These are phyloP conservation scores for Candida dajiaensis DNA, from an alignment of 805 yeast species.

Conservation along the genomic window DNA sequence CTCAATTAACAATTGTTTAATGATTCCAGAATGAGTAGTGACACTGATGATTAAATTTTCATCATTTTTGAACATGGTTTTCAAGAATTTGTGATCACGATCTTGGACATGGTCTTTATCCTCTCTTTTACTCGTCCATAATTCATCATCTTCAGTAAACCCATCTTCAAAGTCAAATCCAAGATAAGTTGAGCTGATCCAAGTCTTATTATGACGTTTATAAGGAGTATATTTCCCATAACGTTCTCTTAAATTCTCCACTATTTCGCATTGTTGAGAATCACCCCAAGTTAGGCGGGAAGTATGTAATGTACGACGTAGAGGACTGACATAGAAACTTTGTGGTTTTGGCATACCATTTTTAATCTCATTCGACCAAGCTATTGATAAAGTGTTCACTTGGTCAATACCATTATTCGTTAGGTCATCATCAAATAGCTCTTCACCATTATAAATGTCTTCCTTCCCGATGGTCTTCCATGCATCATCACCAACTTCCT, in stretches of 20 bases:
- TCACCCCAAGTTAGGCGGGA: slow-evolving; percentile 9
- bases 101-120: slow-evolving; percentile 1
- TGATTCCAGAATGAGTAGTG: slow-evolving; percentile 1
- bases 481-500: slow-evolving; percentile 4
- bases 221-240: slow-evolving; percentile 6
- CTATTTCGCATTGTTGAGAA: background rate
- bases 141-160: slow-evolving; percentile 6
- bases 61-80: slow-evolving; percentile 1
- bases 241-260: slow-evolving; percentile 10
- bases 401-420: slow-evolving; percentile 4
- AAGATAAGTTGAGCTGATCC: slow-evolving; percentile 5
- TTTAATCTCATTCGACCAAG: slow-evolving; percentile 2
- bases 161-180: slow-evolving; percentile 3
- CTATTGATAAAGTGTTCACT: background rate
- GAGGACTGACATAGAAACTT: slow-evolving; percentile 7
- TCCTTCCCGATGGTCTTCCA: slow-evolving; percentile 3
- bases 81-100: slow-evolving; percentile 1
- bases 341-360: slow-evolving; percentile 6
- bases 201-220: slow-evolving; percentile 7
- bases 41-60: slow-evolving; percentile 1
- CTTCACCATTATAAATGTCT: slow-evolving; percentile 2
- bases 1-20: background rate
- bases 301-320: slow-evolving; percentile 11
- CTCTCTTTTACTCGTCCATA: slow-evolving; percentile 3
- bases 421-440: slow-evolving; percentile 6